Conservation (phyloP, 805 yeast genomes). For the Wickerhamomyces alni region DNA sequence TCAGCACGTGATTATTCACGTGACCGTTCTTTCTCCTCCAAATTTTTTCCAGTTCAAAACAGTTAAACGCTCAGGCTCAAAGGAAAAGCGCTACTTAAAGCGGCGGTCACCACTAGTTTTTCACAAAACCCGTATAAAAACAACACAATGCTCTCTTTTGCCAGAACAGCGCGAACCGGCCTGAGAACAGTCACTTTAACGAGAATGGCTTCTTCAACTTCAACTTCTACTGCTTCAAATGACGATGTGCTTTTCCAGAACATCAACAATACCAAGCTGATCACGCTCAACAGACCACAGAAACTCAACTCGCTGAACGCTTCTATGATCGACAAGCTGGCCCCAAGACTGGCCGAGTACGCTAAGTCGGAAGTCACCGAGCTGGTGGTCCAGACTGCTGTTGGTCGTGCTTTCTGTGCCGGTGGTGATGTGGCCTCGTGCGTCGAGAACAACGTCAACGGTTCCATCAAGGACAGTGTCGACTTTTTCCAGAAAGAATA, state of each 20-base stretch:
- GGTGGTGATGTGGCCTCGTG: conserved; percentile 93
- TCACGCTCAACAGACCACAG: conserved; percentile 71
- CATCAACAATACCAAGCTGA: conserved; percentile 59
- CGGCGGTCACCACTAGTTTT: no score
- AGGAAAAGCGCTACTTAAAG: no score
- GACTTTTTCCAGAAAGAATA: conserved; percentile 78
- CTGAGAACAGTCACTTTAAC: not conserved
- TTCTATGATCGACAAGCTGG: conserved; percentile 66
- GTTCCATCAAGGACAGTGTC: conserved; percentile 42
- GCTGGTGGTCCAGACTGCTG: conserved; percentile 61
- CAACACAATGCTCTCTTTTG: not conserved
- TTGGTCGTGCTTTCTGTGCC: conserved; percentile 69
- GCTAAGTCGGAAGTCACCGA: conserved; percentile 61
- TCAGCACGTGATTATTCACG: no score
- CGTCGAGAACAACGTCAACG: conserved; percentile 51
- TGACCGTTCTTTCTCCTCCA: no score
- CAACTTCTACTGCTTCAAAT: conserved; percentile 4
- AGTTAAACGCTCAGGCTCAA: conserved; percentile 1
- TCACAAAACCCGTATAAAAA: not conserved
- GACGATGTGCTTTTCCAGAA: conserved; percentile 61
- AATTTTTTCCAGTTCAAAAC: no score
- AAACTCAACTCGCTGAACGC: conserved; percentile 82
- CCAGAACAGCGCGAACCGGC: not conserved
- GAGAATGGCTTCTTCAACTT: not conserved
- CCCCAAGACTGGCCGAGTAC: conserved; percentile 72